phyloP scores from a whole-genome alignment of 2,329 filamentous ascomycete species.

The Ophiobolus disseminans region DNA sequence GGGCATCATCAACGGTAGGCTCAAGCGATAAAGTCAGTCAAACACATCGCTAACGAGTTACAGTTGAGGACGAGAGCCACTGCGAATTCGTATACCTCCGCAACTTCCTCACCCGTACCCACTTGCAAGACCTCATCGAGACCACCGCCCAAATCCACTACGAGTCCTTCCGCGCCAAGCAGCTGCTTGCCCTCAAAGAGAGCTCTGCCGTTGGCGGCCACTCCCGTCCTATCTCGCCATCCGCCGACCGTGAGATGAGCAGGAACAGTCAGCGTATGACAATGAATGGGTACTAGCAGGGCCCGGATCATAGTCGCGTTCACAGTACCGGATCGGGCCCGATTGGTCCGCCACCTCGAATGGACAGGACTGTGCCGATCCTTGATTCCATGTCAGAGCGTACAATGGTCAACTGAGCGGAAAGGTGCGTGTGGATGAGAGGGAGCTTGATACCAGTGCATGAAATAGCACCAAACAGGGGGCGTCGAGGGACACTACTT shows the following conservation, averaged over 20 bases:
- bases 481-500: slow-evolving; percentile 28
- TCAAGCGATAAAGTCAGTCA: not conserved
- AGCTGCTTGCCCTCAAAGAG: slow-evolving; percentile 96
- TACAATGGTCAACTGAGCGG: slow-evolving; percentile 1
- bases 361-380: slow-evolving; percentile 31
- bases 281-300: slow-evolving; percentile 93
- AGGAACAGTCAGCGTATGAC: slow-evolving; percentile 96
- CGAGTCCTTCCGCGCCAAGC: slow-evolving; percentile 99
- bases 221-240: slow-evolving; percentile 91
- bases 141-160: slow-evolving; percentile 99
- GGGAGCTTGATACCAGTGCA: slow-evolving; percentile 50
- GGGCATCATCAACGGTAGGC: slow-evolving; percentile 85
- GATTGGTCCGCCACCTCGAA: slow-evolving; percentile 26
- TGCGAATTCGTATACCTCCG: slow-evolving; percentile 99
- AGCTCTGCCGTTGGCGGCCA: slow-evolving; percentile 82
- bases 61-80: slow-evolving; percentile 96
- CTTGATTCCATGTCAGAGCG: slow-evolving; percentile 32
- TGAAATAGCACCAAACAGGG: slow-evolving; percentile 38
- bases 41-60: slow-evolving; percentile 19
- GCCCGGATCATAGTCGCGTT: slow-evolving; percentile 41
- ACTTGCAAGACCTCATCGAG: slow-evolving; percentile 98
- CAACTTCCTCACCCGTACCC: slow-evolving; percentile 97
- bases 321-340: slow-evolving; percentile 38
- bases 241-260: slow-evolving; percentile 94
- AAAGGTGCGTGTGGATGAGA: slow-evolving; percentile 9